Percentiles rank a stretch among this genome's conserved stretches.
phyloP scores from a whole-genome alignment of 352 stramenopile species.

The Globisporangium uncinulatum region DNA sequence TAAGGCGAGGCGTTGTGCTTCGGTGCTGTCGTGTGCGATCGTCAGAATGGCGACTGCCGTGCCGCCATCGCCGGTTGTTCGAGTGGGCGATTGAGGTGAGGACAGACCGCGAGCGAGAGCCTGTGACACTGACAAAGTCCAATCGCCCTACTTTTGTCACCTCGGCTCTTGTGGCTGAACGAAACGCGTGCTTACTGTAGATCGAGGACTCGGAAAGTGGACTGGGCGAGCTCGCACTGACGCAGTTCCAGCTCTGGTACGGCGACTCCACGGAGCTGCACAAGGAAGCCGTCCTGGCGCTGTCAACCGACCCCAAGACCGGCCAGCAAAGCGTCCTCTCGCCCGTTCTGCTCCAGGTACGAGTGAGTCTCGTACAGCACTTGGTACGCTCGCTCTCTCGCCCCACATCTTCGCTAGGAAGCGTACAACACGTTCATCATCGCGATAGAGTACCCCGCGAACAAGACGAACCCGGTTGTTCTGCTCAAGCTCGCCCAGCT shows the following conservation, averaged over 20 bases:
- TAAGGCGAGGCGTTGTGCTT: slow-evolving; percentile 18
- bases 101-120: background rate
- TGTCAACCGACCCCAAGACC: slow-evolving; percentile 4
- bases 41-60: slow-evolving; percentile 30
- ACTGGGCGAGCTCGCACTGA: slow-evolving; percentile 55
- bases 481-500: slow-evolving; percentile 48
- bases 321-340: slow-evolving; percentile 10
- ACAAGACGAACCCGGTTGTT: slow-evolving; percentile 56
- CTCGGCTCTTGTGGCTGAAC: background rate
- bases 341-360: slow-evolving; percentile 7
- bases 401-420: slow-evolving; percentile 20
- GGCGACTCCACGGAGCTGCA: slow-evolving; percentile 29
- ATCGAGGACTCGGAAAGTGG: slow-evolving; percentile 38
- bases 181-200: slow-evolving; percentile 16
- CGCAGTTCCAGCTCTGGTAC: slow-evolving; percentile 59
- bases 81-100: slow-evolving; percentile 45
- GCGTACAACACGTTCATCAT: slow-evolving; percentile 76
- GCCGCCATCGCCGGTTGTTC: slow-evolving; percentile 24
- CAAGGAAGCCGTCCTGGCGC: slow-evolving; percentile 23
- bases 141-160: background rate
- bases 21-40: slow-evolving; percentile 25
- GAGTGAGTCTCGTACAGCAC: background rate
- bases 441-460: slow-evolving; percentile 67
- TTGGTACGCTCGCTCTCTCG: background rate
- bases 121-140: background rate